Base-by-base conservation (phyloP, 371 early-diverging fungal genomes). In the Lichtheimia hyalospora region DNA sequence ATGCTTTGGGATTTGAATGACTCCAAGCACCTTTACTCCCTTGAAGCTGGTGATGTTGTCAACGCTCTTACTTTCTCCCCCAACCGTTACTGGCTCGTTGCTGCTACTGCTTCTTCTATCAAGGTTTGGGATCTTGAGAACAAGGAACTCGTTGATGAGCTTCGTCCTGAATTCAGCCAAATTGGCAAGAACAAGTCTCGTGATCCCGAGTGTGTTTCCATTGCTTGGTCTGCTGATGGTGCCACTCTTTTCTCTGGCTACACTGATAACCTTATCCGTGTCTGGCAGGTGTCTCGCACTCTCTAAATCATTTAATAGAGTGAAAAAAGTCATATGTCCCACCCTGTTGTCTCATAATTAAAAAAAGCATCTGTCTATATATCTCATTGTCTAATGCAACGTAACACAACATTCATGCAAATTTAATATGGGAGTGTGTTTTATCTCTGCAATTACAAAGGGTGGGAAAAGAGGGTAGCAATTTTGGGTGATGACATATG, bases 1-100 rank as follows among this genome's bases (percentile, higher is more conserved):
- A 96, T 97, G 95, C 92, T 99, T 61, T 98, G 98, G 99, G 99
- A 99, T 77, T 87, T 99, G 68, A 98, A 98, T 88, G 98, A 98
- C 70, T 93, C 93, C 87, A 97, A 97, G 92, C 98, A 97, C 93
- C 84, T 97, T 70, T 98, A 98, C 95, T 94, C 96, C 65, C 88
- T 98, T 66, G 97, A 97, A 75, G 96, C 96, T 74, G 93, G 91
- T 63, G 94, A 94, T 79, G 78, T 86, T 69, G 93, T 99, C 89
- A 92, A 97, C 86, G 92, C 97, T 75, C 87, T 99, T 61, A 91
- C 90, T 80, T 99, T 99, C 94, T 95, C 96, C 62, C 97, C 98
- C 77, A 97, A 98, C 95, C 92, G 98, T 67, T 98, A 98, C 97
- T 99, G 99, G 99, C 89, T 99, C 73, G 95, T 96, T 86, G 98